Conservation (phyloP, 768 basidiomycete species). For the Phanerochaete sordida region DNA sequence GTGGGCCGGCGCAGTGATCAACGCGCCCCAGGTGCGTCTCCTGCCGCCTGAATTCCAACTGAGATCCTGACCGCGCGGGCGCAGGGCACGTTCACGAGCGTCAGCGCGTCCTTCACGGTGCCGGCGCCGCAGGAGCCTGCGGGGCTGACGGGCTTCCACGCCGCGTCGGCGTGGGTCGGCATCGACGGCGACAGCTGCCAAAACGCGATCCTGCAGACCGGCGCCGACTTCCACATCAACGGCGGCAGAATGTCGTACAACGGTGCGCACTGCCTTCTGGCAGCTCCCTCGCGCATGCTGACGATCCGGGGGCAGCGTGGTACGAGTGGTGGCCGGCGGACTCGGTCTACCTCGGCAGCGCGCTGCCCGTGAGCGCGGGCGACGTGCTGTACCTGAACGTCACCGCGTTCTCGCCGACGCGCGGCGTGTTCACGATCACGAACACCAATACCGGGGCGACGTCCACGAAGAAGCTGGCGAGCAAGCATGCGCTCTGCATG, state of each 20-base stretch:
- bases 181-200: not conserved
- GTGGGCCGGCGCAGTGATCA: not conserved
- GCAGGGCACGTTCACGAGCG: not conserved
- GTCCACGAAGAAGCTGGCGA: constrained; percentile 22
- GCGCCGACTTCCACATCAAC: constrained; percentile 25
- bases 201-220: constrained; percentile 13
- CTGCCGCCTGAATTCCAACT: not conserved
- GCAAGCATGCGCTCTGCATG: constrained; percentile 18
- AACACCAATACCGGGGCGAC: constrained; percentile 18
- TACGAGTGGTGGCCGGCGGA: constrained; percentile 27
- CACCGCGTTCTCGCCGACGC: not conserved
- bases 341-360: constrained; percentile 21
- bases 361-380: constrained; percentile 12
- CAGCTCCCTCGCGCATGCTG: not conserved
- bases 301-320: constrained; percentile 12
- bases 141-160: not conserved
- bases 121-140: constrained; percentile 22
- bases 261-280: constrained; percentile 12
- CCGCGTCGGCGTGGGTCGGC: not conserved
- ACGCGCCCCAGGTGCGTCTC: not conserved
- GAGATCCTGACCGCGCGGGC: not conserved
- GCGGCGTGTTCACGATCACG: constrained; percentile 19
- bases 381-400: not conserved
- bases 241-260: constrained; percentile 20
- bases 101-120: constrained; percentile 25